Evolutionary conservation across 2,329 filamentous ascomycete species (phyloP).

Genomic region (Diaporthe caulivora): DNA sequence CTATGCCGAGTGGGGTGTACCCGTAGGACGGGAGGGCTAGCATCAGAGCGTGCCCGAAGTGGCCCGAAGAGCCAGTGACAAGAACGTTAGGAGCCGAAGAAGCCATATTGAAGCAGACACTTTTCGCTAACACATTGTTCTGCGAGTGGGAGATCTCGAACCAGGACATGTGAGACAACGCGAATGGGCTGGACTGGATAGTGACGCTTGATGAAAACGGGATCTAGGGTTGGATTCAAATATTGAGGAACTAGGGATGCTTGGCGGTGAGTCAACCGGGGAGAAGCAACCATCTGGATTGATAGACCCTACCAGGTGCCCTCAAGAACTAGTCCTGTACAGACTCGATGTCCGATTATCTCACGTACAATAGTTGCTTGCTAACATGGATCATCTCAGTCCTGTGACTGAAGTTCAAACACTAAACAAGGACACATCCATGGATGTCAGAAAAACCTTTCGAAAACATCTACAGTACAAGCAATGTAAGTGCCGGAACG

Average conservation of each 20-base stretch:
- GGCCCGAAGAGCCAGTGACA: slow-evolving; percentile 60
- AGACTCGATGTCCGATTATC: too few species aligned
- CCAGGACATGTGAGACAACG: accelerated
- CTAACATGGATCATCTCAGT: too few species aligned
- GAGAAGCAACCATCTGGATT: background rate
- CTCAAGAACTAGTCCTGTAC: background rate
- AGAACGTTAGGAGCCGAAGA: slow-evolving; percentile 51
- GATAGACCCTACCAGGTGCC: too few species aligned
- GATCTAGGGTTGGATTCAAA: background rate
- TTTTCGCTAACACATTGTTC: background rate
- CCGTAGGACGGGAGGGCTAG: slow-evolving; percentile 54
- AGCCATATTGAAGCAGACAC: background rate
- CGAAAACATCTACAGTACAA: background rate
- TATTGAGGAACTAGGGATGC: background rate
- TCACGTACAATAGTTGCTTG: too few species aligned
- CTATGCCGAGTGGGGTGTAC: slow-evolving; percentile 57
- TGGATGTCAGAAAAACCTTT: background rate
- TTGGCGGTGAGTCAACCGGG: slow-evolving; percentile 28
- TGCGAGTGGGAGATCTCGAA: background rate
- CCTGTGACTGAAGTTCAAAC: too few species aligned
- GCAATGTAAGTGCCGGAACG: background rate
- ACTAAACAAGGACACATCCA: too few species aligned
- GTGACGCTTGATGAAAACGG: background rate
- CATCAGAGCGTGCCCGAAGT: slow-evolving; percentile 61
- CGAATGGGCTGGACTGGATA: background rate